Base-by-base conservation (phyloP, 2,329 filamentous ascomycete species). In the Aspergillus sp. region DNA sequence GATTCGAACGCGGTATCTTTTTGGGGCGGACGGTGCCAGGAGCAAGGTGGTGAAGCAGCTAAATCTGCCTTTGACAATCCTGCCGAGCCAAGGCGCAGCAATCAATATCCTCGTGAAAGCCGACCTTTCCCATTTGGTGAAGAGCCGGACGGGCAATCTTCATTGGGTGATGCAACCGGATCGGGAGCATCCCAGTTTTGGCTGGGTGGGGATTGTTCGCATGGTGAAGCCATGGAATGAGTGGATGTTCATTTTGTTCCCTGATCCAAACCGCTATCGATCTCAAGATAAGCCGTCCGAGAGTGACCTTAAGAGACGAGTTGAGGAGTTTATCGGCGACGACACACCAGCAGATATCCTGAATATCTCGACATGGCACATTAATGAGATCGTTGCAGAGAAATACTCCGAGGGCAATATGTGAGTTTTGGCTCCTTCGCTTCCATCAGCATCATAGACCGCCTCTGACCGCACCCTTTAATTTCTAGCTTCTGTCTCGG, bases 221-320 rank as follows among this genome's bases (percentile, higher is more conserved):
- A 85, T 86, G 82, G 82, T 86, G 4, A 82, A 80, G 68, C 78
- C 82, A 0, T 86, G 83, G 83, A 63, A 79, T 56, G 80, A 86
- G 69, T 87, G 82, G 82, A 75, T 82, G 70, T 80, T 81, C 42
- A 80, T 82, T 51, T 64, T 83, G 14, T 69, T 84, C 14, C 76
- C 79, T 0, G 61, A 63, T 8, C 73, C 51, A 2, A 54, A 57
- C 26, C 56, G 53, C 14, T 57, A 61, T 30, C 38, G 42, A 8
- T 24, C 56, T 1, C 64, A 16, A 68, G 75, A 73, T 52, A 69
- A 71, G n/a, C 76, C 79, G 0, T 72, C 73, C 0, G 55, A 72
- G 1, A 36, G 33, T 36, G 33, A 36, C 9, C 33, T 36, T 36
- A 3, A 36, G 33, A 36, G 33, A 36, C 33, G 78, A 78, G 70